phyloP scores from a whole-genome alignment of 176 grass and related monocot species.

The Avena insularis region DNA sequence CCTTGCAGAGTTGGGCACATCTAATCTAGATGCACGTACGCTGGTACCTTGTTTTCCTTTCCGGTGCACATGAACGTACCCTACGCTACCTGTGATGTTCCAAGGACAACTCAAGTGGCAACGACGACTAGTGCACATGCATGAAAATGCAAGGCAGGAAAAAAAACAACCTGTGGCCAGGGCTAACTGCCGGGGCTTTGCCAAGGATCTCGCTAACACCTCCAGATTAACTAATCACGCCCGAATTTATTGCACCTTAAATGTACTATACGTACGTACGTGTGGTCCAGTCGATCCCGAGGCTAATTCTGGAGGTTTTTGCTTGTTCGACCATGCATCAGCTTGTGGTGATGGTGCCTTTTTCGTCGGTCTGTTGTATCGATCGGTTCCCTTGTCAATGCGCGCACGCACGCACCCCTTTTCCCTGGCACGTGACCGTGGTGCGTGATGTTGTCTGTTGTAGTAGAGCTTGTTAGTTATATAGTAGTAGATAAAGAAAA shows the following conservation, averaged over 20 bases:
- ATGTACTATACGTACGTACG: no score
- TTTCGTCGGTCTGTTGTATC: no score
- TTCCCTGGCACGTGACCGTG: no score
- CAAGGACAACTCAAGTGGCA: not conserved
- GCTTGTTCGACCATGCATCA: no score
- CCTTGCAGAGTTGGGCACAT: slow-evolving; percentile 11
- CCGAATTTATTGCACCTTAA: no score
- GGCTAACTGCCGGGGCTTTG: slow-evolving; percentile 30
- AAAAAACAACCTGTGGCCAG: slow-evolving; percentile 45
- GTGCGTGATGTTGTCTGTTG: no score
- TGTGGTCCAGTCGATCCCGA: slow-evolving; percentile 48
- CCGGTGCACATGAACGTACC: slow-evolving; percentile 15
- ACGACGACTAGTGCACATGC: not conserved
- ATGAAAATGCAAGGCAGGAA: not conserved
- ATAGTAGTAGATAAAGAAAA: no score
- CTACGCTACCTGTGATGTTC: slow-evolving; percentile 14
- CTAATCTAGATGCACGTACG: slow-evolving; percentile 35
- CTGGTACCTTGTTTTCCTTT: not conserved
- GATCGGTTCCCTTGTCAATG: no score
- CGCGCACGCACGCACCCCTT: no score
- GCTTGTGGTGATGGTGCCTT: no score
- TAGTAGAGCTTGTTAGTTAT: no score
- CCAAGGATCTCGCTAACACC: slow-evolving; percentile 48
- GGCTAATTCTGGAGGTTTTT: slow-evolving; percentile 13
- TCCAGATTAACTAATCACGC: slow-evolving; percentile 13